Evolutionary conservation across 2,329 filamentous ascomycete genomes (phyloP).

Genomic region (Fusarium phyllophilum): DNA sequence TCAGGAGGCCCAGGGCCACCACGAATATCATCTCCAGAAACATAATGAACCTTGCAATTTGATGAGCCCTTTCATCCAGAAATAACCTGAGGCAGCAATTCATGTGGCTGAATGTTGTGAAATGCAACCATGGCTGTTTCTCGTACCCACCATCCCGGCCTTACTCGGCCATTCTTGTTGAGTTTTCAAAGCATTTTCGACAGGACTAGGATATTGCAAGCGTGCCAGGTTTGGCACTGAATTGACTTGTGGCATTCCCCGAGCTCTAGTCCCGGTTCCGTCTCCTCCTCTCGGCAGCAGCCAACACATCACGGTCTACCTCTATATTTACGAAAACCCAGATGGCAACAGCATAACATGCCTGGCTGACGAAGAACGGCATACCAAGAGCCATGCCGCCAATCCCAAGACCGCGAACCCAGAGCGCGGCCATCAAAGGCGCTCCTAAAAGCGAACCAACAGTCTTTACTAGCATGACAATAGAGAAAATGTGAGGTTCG

Average conservation of each 20-base stretch:
- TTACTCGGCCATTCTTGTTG: too few species aligned
- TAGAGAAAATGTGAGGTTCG: slow-evolving; percentile 58
- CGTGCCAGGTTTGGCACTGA: fast-evolving
- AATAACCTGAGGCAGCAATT: background rate
- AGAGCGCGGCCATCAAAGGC: slow-evolving; percentile 58
- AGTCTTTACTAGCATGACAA: slow-evolving; percentile 63
- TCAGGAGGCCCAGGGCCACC: background rate
- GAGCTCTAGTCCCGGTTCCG: background rate
- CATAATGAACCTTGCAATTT: background rate
- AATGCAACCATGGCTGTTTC: background rate
- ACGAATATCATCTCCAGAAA: background rate
- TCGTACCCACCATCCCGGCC: background rate
- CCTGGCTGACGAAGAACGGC: slow-evolving; percentile 40
- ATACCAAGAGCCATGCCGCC: slow-evolving; percentile 45
- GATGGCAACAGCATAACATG: slow-evolving; percentile 37
- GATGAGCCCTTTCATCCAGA: background rate
- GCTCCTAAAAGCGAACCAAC: slow-evolving; percentile 59
- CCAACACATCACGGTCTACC: background rate
- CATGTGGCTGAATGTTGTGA: background rate
- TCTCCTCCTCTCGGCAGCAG: background rate
- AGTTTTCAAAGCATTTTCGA: background rate
- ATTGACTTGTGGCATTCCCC: too few species aligned
- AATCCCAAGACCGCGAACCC: slow-evolving; percentile 56
- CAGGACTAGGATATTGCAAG: too few species aligned
- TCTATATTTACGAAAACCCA: slow-evolving; percentile 6